Conservation (phyloP, 2,329 filamentous ascomycete genomes). For the Xenosphaeropsis pyriputrescens region DNA sequence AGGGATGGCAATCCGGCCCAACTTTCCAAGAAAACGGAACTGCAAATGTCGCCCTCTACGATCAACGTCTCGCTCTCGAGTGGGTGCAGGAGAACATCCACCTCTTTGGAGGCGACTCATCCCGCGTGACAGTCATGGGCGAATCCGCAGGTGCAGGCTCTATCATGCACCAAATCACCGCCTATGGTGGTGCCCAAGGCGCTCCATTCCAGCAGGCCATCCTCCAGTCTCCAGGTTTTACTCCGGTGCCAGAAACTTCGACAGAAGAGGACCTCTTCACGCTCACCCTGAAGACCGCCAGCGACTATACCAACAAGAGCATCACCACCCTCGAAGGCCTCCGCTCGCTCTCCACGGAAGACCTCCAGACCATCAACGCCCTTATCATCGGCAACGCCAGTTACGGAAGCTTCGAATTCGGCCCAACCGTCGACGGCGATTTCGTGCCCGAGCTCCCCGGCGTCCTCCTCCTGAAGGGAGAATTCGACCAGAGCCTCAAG, state of each 20-base stretch:
- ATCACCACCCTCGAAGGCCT: conserved; percentile 6
- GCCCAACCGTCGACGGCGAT: conserved; percentile 30
- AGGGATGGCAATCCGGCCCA: conserved; percentile 28
- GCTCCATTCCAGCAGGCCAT: conserved; percentile 26
- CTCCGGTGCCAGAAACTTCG: conserved; percentile 3
- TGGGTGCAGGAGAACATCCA: conserved; percentile 40
- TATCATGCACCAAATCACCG: conserved; percentile 39
- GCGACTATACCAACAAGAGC: conserved; percentile 1
- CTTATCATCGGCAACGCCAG: conserved; percentile 2
- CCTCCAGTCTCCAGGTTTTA: conserved; percentile 13
- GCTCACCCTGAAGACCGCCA: conserved; percentile 7
- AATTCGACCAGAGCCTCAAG: conserved; percentile 26
- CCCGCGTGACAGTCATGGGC: conserved; percentile 34
- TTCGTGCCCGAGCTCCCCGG: conserved; percentile 30
- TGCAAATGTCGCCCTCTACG: conserved; percentile 32
- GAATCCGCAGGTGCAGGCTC: conserved; percentile 35
- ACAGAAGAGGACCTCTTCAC: conserved; percentile 7
- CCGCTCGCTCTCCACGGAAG: conserved; percentile 2
- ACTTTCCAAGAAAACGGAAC: conserved; percentile 25
- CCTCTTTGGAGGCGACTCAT: conserved; percentile 36
- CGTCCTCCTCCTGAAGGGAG: conserved; percentile 24
- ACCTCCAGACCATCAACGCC: conserved; percentile 7
- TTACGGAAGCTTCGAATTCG: conserved; percentile 14
- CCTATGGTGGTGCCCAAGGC: conserved; percentile 24
- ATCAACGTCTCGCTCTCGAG: conserved; percentile 40